phyloP scores from a whole-genome alignment of 169 alveolate genomes.

The Toxoplasma gondii region DNA sequence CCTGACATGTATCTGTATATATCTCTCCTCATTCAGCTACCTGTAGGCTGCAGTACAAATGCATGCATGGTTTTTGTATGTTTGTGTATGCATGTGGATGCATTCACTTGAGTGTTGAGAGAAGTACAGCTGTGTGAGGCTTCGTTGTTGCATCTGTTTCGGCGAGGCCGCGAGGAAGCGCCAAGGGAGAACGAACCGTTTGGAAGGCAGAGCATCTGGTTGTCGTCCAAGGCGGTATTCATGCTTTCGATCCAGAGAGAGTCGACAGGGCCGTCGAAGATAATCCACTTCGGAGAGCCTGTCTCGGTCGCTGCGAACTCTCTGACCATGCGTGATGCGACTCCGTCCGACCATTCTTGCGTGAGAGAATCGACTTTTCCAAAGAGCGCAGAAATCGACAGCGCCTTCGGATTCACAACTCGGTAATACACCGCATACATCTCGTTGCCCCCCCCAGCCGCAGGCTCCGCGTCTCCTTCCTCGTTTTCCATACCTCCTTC shows the following conservation, averaged over 20 bases:
- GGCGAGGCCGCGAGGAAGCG: too few relatives aligned
- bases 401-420: slow-evolving; percentile 94
- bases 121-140: too few relatives aligned
- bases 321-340: slow-evolving; percentile 90
- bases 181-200: slow-evolving; percentile 74
- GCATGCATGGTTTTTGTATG: too few relatives aligned
- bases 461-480: slow-evolving; percentile 91
- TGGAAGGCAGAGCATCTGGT: slow-evolving; percentile 93
- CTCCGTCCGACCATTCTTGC: slow-evolving; percentile 96
- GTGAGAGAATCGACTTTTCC: slow-evolving; percentile 93
- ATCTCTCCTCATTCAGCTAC: too few relatives aligned
- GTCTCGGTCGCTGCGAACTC: slow-evolving; percentile 81
- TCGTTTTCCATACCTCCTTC: slow-evolving; percentile 90
- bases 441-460: slow-evolving; percentile 67
- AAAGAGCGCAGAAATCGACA: slow-evolving; percentile 93
- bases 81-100: too few relatives aligned
- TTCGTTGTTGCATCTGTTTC: too few relatives aligned
- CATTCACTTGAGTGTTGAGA: too few relatives aligned
- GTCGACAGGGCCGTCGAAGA: slow-evolving; percentile 97
- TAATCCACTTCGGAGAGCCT: slow-evolving; percentile 81
- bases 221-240: slow-evolving; percentile 97
- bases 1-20: background rate
- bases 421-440: slow-evolving; percentile 78
- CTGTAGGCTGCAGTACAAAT: too few relatives aligned
- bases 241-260: slow-evolving; percentile 96